A percentile compares a stretch with the other conserved stretches of the same genome.
phyloP scores from a whole-genome alignment of 805 yeast species.

The Kodamaea neixiangensis region DNA sequence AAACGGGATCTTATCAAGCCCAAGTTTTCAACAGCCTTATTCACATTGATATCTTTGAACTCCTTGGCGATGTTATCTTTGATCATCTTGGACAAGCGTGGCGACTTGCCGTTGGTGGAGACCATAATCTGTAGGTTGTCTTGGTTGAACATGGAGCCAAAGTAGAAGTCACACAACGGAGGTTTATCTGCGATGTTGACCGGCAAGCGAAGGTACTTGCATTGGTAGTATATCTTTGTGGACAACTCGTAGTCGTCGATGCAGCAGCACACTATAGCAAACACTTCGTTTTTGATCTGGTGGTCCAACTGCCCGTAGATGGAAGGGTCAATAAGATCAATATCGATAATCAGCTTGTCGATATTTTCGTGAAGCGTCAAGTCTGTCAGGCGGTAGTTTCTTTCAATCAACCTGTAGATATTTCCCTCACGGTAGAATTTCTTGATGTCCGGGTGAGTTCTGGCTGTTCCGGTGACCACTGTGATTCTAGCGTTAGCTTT shows the following conservation, averaged over 20 bases:
- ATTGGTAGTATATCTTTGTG: conserved; percentile 53
- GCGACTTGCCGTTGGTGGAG: conserved; percentile 80
- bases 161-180: conserved; percentile 79
- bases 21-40: conserved; percentile 60
- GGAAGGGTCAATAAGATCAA: conserved; percentile 20
- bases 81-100: conserved; percentile 61
- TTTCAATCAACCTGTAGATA: conserved; percentile 39
- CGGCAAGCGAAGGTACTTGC: conserved; percentile 49
- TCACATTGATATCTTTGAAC: conserved; percentile 47
- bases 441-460: conserved; percentile 30
- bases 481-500: conserved; percentile 72
- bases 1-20: conserved; percentile 55
- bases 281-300: conserved; percentile 39
- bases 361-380: conserved; percentile 49
- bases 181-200: conserved; percentile 88
- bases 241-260: conserved; percentile 69
- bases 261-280: conserved; percentile 72
- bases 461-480: conserved; percentile 50
- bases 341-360: conserved; percentile 18
- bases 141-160: conserved; percentile 73
- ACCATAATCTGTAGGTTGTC: conserved; percentile 81
- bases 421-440: conserved; percentile 37
- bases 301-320: conserved; percentile 33
- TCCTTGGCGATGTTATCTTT: conserved; percentile 56
- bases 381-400: conserved; percentile 51